A percentile compares a stretch with the other conserved stretches of the same genome.
Evolutionary conservation across 2,329 filamentous ascomycete species (phyloP).

Genomic region (Chaetomiaceae sp.): DNA sequence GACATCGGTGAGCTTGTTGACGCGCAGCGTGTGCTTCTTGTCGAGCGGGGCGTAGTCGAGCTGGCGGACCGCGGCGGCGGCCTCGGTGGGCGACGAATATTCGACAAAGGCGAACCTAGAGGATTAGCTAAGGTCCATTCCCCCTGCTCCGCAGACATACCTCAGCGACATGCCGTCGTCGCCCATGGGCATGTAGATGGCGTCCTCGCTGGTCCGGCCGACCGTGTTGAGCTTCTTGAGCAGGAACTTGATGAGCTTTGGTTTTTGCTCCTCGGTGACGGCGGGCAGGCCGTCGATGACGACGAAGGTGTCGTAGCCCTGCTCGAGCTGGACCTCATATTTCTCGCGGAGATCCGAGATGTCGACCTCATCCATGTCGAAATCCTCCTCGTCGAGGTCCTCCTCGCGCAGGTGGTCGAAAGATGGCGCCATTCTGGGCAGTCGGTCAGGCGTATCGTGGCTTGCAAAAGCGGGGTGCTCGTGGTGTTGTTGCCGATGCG

Average conservation of each 20-base stretch:
- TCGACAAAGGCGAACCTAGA: constrained; percentile 92
- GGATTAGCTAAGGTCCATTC: neutral
- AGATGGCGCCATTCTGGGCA: constrained; percentile 78
- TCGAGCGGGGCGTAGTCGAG: constrained; percentile 85
- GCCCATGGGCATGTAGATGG: constrained; percentile 89
- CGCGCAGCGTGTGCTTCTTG: constrained; percentile 90
- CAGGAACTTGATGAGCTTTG: constrained; percentile 94
- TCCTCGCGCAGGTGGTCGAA: constrained; percentile 91
- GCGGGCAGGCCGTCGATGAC: constrained; percentile 90
- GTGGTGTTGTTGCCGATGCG: constrained; percentile 12
- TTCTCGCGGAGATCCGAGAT: constrained; percentile 91
- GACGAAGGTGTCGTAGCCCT: constrained; percentile 93
- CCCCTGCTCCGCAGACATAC: constrained; percentile 41
- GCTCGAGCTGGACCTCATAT: constrained; percentile 92
- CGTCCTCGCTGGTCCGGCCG: constrained; percentile 79
- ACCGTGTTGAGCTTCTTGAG: constrained; percentile 86
- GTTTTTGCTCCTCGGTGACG: constrained; percentile 84
- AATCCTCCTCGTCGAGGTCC: constrained; percentile 78
- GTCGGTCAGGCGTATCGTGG: constrained; percentile 5
- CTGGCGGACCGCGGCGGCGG: constrained; percentile 80
- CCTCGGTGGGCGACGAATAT: constrained; percentile 86
- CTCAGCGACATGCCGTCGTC: constrained; percentile 81
- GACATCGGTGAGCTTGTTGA: constrained; percentile 98
- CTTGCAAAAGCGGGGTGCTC: constrained; percentile 10
- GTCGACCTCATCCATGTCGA: constrained; percentile 90